Evolutionary conservation across 495 filamentous ascomycete species (phyloP), one percentile per base, ranked within the genome.

Genomic region (Jackrogersella minutella): DNA sequence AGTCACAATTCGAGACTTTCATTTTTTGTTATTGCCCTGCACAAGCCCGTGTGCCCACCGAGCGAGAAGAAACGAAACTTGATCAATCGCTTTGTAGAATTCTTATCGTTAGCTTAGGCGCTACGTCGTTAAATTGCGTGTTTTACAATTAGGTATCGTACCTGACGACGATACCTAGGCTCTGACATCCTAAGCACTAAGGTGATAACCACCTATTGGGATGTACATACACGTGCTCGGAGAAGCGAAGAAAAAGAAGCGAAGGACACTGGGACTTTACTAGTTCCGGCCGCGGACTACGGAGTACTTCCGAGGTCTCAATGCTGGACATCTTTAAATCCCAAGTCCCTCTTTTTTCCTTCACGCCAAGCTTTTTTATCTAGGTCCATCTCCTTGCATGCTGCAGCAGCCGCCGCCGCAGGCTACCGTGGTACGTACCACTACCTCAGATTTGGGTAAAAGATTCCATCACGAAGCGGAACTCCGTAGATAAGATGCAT

Each of bases 291-390:
- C 41, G 41, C 44, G 44, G 44, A 49, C 24, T 31, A 49, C 44
- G 44, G 44, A 30, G 44, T 49, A 49, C 44, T 31, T 49, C 44
- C 44, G 44, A 28, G n/a, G 44, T 49, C 31, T 30, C 44, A 49
- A 31, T 49, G 44, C 26, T 49, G 24, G 21, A 31, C 14, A 28
- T 49, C 31, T 21, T 26, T 52, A 13, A 22, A 49, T 17, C 34
- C 16, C 17, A 30, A 28, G 31, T 30, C 37, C 60, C 41, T 51
- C 41, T 55, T 54, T 36, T 28, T 19, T 44, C 46, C n/a, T n/a
- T n/a, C 21, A 57, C 44, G 68, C 68, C 68, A 70, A 70, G 68
- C 68, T 46, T 70, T 70, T 70, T 70, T 70, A 70, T 70, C 68
- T 66, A 62, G 47, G 26, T 28, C 57, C 63, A 63, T 67, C 68